phyloP scores from a whole-genome alignment of 2,329 filamentous ascomycete genomes.

The Diaporthe ampelina region DNA sequence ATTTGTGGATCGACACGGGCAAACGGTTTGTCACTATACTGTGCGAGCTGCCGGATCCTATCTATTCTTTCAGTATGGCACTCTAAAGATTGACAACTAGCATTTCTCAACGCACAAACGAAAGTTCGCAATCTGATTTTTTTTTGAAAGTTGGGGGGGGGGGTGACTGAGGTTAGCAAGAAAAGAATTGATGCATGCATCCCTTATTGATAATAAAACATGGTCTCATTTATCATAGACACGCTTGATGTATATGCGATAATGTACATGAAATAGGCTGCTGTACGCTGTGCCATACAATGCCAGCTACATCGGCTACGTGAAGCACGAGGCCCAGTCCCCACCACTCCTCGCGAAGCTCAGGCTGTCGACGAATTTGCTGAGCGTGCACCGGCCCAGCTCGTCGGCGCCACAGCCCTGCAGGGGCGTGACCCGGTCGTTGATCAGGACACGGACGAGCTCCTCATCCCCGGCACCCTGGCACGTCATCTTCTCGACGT shows the following conservation, averaged over 20 bases:
- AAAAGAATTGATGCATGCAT: no score
- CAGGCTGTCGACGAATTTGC: constrained; percentile 80
- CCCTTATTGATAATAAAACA: neutral
- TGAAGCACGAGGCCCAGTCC: constrained; percentile 77
- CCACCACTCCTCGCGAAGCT: constrained; percentile 81
- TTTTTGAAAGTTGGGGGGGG: no score
- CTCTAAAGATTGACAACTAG: no score
- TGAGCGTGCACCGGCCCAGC: constrained; percentile 78
- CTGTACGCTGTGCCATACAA: neutral
- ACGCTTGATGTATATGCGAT: neutral
- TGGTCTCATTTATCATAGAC: neutral
- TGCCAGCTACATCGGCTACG: constrained; percentile 41
- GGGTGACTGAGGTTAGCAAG: no score
- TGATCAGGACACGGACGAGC: constrained; percentile 83
- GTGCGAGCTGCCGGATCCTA: no score
- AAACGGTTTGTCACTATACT: no score
- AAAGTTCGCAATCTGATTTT: no score
- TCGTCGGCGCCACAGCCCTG: constrained; percentile 78
- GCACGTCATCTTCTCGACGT: constrained; percentile 90
- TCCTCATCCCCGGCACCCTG: constrained; percentile 65
- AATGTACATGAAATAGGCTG: constrained; percentile 4
- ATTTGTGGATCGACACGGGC: no score
- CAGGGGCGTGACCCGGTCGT: constrained; percentile 84
- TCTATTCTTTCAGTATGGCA: no score
- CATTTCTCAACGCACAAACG: no score